These are phyloP conservation scores for Verticillium alfalfae DNA, from an alignment of 2,329 filamentous ascomycete genomes.

Conservation along the genomic window DNA sequence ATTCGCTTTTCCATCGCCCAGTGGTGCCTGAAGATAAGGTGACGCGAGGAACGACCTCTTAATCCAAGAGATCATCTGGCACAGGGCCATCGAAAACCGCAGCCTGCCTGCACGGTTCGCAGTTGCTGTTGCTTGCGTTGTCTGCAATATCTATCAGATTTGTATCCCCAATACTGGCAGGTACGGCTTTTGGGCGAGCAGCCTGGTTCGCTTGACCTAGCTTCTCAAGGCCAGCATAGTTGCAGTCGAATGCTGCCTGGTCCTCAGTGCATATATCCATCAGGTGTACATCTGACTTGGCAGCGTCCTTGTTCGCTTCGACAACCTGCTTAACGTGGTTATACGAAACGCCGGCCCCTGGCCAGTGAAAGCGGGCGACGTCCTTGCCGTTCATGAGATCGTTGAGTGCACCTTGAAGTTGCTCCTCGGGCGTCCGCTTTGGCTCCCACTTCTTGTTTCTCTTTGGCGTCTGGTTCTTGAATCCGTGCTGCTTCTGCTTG, in stretches of 20 bases:
- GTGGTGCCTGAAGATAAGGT: too few species aligned
- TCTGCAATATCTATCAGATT: conserved; percentile 48
- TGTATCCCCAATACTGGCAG: background rate
- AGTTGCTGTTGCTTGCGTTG: conserved; percentile 34
- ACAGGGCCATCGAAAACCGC: background rate
- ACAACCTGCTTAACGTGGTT: background rate
- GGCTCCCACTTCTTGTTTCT: background rate
- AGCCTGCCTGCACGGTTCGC: background rate
- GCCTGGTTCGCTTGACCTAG: background rate
- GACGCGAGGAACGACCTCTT: background rate
- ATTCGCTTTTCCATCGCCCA: too few species aligned
- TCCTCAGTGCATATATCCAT: background rate
- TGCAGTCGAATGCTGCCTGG: background rate
- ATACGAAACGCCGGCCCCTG: background rate
- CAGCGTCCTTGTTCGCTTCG: background rate
- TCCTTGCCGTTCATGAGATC: background rate
- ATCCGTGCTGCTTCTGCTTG: background rate
- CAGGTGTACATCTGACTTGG: background rate
- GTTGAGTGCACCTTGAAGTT: background rate
- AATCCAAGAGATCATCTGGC: background rate
- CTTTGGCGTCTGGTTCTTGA: background rate
- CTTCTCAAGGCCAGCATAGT: background rate
- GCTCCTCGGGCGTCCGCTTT: background rate
- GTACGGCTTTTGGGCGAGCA: background rate
- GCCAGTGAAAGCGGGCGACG: background rate